phyloP scores from a whole-genome alignment of 306 rosid genomes.

The Vigna unguiculata region DNA sequence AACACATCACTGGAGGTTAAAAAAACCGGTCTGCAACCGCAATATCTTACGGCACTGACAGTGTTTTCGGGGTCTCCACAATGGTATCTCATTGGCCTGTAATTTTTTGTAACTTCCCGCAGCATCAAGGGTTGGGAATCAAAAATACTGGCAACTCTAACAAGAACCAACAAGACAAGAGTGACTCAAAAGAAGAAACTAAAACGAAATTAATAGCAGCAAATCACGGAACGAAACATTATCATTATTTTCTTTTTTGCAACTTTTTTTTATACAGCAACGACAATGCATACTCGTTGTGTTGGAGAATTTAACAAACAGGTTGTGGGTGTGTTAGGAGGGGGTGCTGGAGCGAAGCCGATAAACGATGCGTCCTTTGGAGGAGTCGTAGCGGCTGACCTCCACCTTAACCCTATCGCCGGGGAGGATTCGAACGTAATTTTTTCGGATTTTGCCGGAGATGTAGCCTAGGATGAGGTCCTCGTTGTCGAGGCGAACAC shows the following conservation, averaged over 20 bases:
- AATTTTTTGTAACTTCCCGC: neutral
- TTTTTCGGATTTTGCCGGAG: constrained; percentile 62
- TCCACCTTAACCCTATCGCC: constrained; percentile 62
- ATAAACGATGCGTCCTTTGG: constrained; percentile 60
- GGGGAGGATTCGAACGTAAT: constrained; percentile 54
- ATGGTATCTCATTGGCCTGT: too few relatives aligned
- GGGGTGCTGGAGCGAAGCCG: constrained; percentile 42
- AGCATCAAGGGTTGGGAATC: neutral
- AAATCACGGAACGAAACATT: neutral
- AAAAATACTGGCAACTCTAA: neutral
- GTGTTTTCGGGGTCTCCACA: neutral
- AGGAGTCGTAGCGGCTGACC: constrained; percentile 60
- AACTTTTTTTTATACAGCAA: constrained; percentile 2
- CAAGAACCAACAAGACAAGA: neutral
- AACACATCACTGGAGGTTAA: neutral
- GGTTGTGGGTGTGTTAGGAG: neutral
- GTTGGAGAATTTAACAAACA: constrained; percentile 43
- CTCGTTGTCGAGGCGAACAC: constrained; percentile 59
- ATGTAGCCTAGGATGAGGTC: constrained; percentile 60
- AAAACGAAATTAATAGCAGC: neutral
- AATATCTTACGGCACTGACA: neutral
- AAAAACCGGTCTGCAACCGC: neutral
- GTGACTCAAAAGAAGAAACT: neutral
- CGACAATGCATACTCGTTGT: neutral
- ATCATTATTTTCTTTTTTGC: neutral